phyloP scores from a whole-genome alignment of 768 basidiomycete species.

The Hemileccinum impolitum region DNA sequence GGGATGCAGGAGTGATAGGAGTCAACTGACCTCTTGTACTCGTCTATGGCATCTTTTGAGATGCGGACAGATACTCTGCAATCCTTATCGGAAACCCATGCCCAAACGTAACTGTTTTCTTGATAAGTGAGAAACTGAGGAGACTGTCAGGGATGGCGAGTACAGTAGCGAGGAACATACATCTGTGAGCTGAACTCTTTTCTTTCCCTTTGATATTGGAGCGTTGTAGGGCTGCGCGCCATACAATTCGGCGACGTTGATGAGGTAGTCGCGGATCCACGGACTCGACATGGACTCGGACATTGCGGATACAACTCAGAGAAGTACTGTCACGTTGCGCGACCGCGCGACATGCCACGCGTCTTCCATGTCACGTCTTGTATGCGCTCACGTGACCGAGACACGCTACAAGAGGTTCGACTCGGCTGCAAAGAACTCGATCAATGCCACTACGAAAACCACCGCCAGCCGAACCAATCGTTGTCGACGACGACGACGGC shows the following conservation, averaged over 20 bases:
- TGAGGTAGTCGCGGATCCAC: constrained; percentile 59
- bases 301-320: constrained; percentile 27
- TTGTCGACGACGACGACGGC: neutral
- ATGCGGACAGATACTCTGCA: constrained; percentile 52
- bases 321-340: constrained; percentile 3
- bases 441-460: constrained; percentile 24
- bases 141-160: neutral
- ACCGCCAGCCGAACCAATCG: constrained; percentile 5
- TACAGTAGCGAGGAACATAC: constrained; percentile 29
- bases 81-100: constrained; percentile 55
- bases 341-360: constrained; percentile 19
- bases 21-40: constrained; percentile 39
- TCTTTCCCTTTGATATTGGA: constrained; percentile 33
- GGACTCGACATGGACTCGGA: constrained; percentile 37
- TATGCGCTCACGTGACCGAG: neutral
- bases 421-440: too few species aligned
- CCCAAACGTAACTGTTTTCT: constrained; percentile 54
- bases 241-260: constrained; percentile 46
- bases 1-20: neutral
- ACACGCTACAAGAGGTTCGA: neutral
- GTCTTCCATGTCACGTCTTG: neutral
- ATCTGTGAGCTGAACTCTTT: constrained; percentile 58
- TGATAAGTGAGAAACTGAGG: constrained; percentile 56
- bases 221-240: constrained; percentile 41
- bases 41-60: constrained; percentile 45